Percentiles rank a stretch among this genome's conserved stretches.
Conservation (phyloP, 129 eudicot species). For the Mikania micrantha region DNA sequence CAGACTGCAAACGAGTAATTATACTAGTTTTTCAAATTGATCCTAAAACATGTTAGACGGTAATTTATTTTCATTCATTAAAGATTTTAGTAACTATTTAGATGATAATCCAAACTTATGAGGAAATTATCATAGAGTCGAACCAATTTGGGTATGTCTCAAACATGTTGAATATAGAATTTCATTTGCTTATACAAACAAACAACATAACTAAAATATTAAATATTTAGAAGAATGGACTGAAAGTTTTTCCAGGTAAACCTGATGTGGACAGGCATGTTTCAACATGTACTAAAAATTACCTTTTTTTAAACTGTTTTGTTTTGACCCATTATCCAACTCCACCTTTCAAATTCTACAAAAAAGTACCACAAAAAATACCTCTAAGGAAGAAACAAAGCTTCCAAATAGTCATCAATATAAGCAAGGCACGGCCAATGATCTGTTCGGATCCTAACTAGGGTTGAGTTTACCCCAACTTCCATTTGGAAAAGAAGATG, state of each 20-base stretch:
- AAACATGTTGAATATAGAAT: background rate
- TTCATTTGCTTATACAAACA: too few species aligned
- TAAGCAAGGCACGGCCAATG: slow-evolving; percentile 99
- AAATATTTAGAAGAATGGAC: background rate
- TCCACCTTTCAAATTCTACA: background rate
- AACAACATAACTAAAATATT: background rate
- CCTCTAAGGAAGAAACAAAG: slow-evolving; percentile 47
- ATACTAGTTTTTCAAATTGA: background rate
- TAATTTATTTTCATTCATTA: slow-evolving; percentile 3
- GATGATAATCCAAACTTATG: background rate
- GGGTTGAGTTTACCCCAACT: slow-evolving; percentile 63
- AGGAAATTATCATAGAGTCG: background rate
- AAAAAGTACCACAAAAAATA: background rate
- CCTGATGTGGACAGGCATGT: background rate
- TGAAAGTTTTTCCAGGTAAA: background rate
- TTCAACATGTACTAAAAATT: background rate
- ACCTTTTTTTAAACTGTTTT: background rate
- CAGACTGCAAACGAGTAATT: slow-evolving; percentile 5
- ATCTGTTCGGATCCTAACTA: slow-evolving; percentile 89
- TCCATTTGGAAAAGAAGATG: slow-evolving; percentile 95
- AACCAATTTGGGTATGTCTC: background rate
- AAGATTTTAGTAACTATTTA: background rate
- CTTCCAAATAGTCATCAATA: slow-evolving; percentile 90
- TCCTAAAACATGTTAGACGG: background rate
- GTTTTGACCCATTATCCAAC: background rate